Evolutionary conservation across 495 filamentous ascomycete species (phyloP).

Genomic region (Xylaria sp.): DNA sequence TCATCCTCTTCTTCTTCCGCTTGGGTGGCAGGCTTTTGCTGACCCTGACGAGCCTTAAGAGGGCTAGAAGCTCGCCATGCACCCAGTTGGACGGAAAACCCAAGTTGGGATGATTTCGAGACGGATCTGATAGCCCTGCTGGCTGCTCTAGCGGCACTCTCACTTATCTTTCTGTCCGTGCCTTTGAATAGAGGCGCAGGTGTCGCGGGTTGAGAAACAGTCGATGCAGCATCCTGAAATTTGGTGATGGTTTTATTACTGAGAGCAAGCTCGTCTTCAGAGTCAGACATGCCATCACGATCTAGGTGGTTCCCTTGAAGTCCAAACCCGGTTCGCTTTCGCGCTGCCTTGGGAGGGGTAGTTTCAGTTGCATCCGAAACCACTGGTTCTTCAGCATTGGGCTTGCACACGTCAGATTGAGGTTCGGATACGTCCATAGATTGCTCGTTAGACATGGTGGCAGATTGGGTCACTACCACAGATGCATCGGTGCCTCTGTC

Average conservation of each 20-base stretch:
- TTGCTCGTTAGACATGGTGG: not conserved
- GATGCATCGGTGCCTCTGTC: constrained; percentile 44
- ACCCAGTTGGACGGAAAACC: constrained; percentile 65
- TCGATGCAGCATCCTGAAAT: constrained; percentile 33
- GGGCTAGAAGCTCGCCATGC: constrained; percentile 58
- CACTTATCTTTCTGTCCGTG: constrained; percentile 34
- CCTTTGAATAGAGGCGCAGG: constrained; percentile 43
- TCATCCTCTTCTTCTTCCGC: constrained; percentile 41
- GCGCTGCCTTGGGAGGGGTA: constrained; percentile 43
- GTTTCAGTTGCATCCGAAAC: constrained; percentile 30
- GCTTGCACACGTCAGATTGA: constrained; percentile 36
- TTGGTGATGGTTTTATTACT: constrained; percentile 30
- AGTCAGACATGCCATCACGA: constrained; percentile 52
- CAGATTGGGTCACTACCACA: constrained; percentile 27
- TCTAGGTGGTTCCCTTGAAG: constrained; percentile 48
- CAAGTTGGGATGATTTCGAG: constrained; percentile 42
- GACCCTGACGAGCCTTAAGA: constrained; percentile 40
- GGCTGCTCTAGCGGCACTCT: constrained; percentile 33
- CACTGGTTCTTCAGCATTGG: constrained; percentile 27
- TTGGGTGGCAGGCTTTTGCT: constrained; percentile 35
- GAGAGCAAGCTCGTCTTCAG: constrained; percentile 61
- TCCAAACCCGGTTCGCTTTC: constrained; percentile 40
- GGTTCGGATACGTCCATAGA: not conserved
- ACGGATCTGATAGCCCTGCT: constrained; percentile 40
- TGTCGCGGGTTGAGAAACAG: constrained; percentile 41